Base-by-base conservation (phyloP, 495 filamentous ascomycete species). In the Venustampulla echinocandica region DNA sequence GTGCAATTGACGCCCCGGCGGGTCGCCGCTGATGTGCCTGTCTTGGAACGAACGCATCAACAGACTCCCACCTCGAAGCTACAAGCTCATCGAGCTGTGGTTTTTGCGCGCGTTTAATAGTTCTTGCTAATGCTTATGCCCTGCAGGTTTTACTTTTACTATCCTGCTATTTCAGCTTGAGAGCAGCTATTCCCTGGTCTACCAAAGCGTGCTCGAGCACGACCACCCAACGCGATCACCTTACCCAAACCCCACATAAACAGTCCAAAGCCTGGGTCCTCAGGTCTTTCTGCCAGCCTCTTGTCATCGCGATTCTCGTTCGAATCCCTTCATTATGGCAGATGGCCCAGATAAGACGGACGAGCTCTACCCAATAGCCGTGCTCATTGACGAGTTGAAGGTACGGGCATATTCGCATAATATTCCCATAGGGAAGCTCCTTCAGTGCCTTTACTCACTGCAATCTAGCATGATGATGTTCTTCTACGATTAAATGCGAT, bases 341-440 rank as follows among this genome's bases (percentile, higher is more conserved):
- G 73, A 76, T 63, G 69, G 69, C 62, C 59, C 65, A 50, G 69
- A 68, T 62, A 61, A 72, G 69, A 93, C 81, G 63, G 90, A 97
- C 67, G 93, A 96, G 79, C 88, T 98, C 53, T 97, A 95, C 67
- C 92, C 92, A 60, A 98, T 98, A 74, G 92, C 92, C 52, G 93
- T 98, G 46, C 80, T 98, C 64, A 98, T 98, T 69, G 92, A 98
- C 68, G 92, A 98, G 79, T 74, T 98, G 58, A 98, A 98, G 87
- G 90, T 95, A 73, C 57, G 60, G 61, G 56, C 52, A 49, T 50
- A 17, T 25, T 35, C 49, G 27, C 27, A 30, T 6, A 13, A 6
- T 30, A 30, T 6, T 7, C 13, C 7, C 27, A 30, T 7, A 15
- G 15, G 6, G 9, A 10, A 10, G 15, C 15, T 37, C 17, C 15